Base-by-base conservation (phyloP, 306 rosid species). In the Castanea crenata region DNA sequence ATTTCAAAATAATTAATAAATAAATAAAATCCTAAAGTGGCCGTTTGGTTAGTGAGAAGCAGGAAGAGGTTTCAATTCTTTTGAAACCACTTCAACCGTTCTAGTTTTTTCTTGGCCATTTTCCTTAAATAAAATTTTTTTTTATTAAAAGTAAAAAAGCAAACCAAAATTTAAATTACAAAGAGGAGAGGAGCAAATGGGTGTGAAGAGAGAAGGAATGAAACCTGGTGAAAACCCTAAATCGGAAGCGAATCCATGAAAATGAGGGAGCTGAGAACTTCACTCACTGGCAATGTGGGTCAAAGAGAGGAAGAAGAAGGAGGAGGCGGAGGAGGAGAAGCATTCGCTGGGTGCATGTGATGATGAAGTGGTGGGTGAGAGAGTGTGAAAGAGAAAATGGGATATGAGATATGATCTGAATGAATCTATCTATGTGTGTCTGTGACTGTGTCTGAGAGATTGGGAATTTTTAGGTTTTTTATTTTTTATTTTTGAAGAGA, bases 381-480 rank as follows among this genome's bases (percentile, higher is more conserved):
- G 58, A 49, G 52, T 12, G 65, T 76, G 69, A 75, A 27, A 74
- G 15, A 71, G 79, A 58, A 3, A 57, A 38, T 38, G 46, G 29
- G 73, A 65, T 70, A 76, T 88, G 83, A 27, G 85, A 76, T 63
- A 38, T 18, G 87, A 74, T 79, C 77, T 59, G 77, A 38, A 38
- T 38, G 46, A 38, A 38, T 38, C 46, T 38, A 72, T 79, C 81
- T 62, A 31, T 61, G 54, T 29, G 1, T 7, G 46, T 7, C 0
- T 38, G 35, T 4, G 35, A 4, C 35, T 21, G 29, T 82, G 91
- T 88, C 90, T 72, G 89, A 76, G 89, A 74, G 78, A 88, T 81
- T 79, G 90, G 86, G 89, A 85, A 77, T 79, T 83, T 80, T 91
- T 92, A 89, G 97, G 97, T 90, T 89, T 87, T 84, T 49, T 49